Percentiles rank a stretch among this genome's conserved stretches.
Conservation (phyloP, 208 protist species). For the Leptomonas seymouri region DNA sequence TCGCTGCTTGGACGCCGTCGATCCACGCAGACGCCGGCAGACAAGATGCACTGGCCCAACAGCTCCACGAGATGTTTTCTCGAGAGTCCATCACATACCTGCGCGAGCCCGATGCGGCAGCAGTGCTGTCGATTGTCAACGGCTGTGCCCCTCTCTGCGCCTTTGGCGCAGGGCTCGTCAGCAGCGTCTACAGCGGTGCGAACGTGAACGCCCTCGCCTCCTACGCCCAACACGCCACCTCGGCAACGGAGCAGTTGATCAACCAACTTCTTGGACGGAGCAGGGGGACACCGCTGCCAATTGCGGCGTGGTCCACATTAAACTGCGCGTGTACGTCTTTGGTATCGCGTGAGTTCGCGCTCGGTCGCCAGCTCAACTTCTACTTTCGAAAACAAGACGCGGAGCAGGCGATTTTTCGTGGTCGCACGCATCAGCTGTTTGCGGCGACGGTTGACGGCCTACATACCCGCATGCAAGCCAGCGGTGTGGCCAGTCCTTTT, state of each 20-base stretch:
- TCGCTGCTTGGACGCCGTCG: slow-evolving; percentile 35
- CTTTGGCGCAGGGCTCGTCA: slow-evolving; percentile 88
- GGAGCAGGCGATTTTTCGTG: slow-evolving; percentile 55
- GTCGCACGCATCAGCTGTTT: slow-evolving; percentile 25
- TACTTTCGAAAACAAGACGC: slow-evolving; percentile 76
- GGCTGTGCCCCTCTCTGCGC: slow-evolving; percentile 70
- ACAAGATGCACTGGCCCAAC: slow-evolving; percentile 20
- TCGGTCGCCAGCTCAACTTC: slow-evolving; percentile 79
- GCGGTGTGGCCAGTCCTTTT: slow-evolving; percentile 53
- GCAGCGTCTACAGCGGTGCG: slow-evolving; percentile 68
- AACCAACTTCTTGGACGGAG: slow-evolving; percentile 36
- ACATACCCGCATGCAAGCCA: slow-evolving; percentile 48
- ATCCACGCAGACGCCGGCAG: background rate
- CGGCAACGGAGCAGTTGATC: slow-evolving; percentile 50
- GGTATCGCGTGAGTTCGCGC: slow-evolving; percentile 74
- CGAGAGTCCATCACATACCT: slow-evolving; percentile 70
- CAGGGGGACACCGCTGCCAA: slow-evolving; percentile 55
- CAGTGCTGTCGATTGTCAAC: slow-evolving; percentile 68
- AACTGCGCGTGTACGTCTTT: slow-evolving; percentile 63
- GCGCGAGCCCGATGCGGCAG: slow-evolving; percentile 35
- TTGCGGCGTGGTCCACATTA: slow-evolving; percentile 46
- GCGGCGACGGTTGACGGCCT: slow-evolving; percentile 65
- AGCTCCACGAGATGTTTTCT: slow-evolving; percentile 41
- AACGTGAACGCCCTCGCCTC: slow-evolving; percentile 60
- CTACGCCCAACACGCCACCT: slow-evolving; percentile 73